phyloP scores from a whole-genome alignment of 305 asterid genomes.

The Fraxinus sp. region DNA sequence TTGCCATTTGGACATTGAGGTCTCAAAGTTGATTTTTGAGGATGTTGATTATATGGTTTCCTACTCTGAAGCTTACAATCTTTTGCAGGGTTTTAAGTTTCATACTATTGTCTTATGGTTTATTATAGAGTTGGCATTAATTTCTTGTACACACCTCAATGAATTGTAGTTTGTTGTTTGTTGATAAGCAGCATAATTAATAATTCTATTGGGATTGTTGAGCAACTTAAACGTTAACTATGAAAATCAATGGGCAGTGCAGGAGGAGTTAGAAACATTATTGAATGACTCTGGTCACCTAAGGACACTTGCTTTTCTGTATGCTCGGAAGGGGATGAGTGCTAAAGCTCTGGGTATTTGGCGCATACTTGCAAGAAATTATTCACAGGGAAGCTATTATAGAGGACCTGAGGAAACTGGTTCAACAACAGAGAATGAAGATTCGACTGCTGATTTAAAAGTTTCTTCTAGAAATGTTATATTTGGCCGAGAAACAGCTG shows the following conservation, averaged over 20 bases:
- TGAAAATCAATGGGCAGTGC: slow-evolving; percentile 81
- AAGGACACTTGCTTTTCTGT: slow-evolving; percentile 88
- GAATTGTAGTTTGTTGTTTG: slow-evolving; percentile 5
- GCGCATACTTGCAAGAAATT: slow-evolving; percentile 78
- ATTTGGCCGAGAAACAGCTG: slow-evolving; percentile 60
- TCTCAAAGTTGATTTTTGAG: not conserved
- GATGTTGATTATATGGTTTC: not conserved
- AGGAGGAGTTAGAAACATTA: slow-evolving; percentile 97
- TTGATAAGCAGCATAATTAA: slow-evolving; percentile 6
- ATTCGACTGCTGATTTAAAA: slow-evolving; percentile 30
- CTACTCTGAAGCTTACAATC: not conserved
- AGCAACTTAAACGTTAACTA: slow-evolving; percentile 39
- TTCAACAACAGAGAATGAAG: not conserved
- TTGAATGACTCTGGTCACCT: slow-evolving; percentile 88
- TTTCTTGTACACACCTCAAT: not conserved
- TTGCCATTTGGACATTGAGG: not conserved
- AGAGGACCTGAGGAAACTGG: slow-evolving; percentile 41
- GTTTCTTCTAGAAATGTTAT: slow-evolving; percentile 36
- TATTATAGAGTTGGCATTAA: not conserved
- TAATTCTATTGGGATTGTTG: slow-evolving; percentile 10
- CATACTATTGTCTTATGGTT: not conserved
- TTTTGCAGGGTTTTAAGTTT: not conserved
- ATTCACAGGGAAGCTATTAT: slow-evolving; percentile 42
- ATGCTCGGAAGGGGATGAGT: slow-evolving; percentile 87
- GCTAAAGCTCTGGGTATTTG: slow-evolving; percentile 86